Conservation (phyloP, 305 asterid species). For the Andrographis paniculata region DNA sequence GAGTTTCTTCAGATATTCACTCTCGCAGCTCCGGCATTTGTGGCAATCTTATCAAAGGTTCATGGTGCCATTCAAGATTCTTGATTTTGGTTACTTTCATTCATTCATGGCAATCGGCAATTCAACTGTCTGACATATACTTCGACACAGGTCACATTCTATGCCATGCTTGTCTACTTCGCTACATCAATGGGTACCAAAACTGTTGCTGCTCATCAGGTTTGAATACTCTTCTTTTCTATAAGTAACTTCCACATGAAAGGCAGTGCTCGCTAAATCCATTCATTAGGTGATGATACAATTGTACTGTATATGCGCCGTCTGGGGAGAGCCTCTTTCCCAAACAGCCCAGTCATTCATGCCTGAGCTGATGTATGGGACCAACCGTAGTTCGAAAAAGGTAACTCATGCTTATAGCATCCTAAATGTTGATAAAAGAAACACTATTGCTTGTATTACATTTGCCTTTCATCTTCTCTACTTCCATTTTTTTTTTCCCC, state of each 20-base stretch:
- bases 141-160: conserved; percentile 39
- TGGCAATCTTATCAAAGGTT: conserved; percentile 75
- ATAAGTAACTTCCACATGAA: background rate
- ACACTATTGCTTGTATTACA: too few species aligned
- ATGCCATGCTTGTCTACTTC: conserved; percentile 61
- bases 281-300: conserved; percentile 66
- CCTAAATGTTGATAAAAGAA: too few species aligned
- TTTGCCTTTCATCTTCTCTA: too few species aligned
- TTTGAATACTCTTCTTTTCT: conserved; percentile 11
- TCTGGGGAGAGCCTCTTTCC: conserved; percentile 84
- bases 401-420: conserved; percentile 19
- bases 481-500: too few species aligned
- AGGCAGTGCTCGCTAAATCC: background rate
- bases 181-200: conserved; percentile 74
- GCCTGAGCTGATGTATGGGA: conserved; percentile 79
- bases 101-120: background rate
- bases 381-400: conserved; percentile 53
- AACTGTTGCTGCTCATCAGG: conserved; percentile 82
- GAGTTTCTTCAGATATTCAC: conserved; percentile 50
- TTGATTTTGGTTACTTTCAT: background rate
- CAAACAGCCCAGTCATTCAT: conserved; percentile 86
- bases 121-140: conserved; percentile 2
- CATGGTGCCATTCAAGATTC: conserved; percentile 16
- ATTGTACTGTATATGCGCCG: conserved; percentile 55
- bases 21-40: conserved; percentile 73